These are phyloP conservation scores for Mycosphaerella sp. DNA, from an alignment of 2,329 filamentous ascomycete genomes.

Conservation along the genomic window DNA sequence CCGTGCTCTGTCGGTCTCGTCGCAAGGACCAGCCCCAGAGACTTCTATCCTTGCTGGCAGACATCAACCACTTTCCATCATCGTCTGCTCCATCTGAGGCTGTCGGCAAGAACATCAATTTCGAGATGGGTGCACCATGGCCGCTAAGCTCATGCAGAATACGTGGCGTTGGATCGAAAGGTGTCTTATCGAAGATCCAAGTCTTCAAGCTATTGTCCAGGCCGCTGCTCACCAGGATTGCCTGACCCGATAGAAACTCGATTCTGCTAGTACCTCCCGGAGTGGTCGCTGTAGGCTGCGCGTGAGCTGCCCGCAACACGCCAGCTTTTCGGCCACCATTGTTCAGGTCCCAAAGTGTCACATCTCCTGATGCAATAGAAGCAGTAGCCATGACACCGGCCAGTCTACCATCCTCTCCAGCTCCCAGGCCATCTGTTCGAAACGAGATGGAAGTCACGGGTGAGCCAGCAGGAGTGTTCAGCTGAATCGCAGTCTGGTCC, in stretches of 20 bases:
- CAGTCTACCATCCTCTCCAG: slow-evolving; percentile 76
- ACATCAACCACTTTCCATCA: slow-evolving; percentile 88
- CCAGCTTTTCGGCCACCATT: slow-evolving; percentile 79
- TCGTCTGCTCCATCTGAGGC: slow-evolving; percentile 85
- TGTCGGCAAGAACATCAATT: slow-evolving; percentile 75
- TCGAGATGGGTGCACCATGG: slow-evolving; percentile 78
- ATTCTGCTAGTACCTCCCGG: slow-evolving; percentile 76
- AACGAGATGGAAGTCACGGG: slow-evolving; percentile 81
- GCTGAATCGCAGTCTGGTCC: slow-evolving; percentile 61
- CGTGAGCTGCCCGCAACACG: slow-evolving; percentile 80
- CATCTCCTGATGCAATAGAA: slow-evolving; percentile 69
- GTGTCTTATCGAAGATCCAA: slow-evolving; percentile 92
- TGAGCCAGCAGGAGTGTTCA: slow-evolving; percentile 52
- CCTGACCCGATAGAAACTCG: slow-evolving; percentile 84
- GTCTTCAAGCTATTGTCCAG: slow-evolving; percentile 90
- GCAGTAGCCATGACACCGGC: slow-evolving; percentile 93
- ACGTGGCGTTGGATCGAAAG: slow-evolving; percentile 79
- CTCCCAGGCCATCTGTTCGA: slow-evolving; percentile 79
- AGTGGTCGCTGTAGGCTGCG: slow-evolving; percentile 64
- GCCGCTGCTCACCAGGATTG: slow-evolving; percentile 82
- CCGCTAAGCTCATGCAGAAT: slow-evolving; percentile 81
- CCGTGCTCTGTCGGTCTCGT: slow-evolving; percentile 85
- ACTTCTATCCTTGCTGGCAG: slow-evolving; percentile 80
- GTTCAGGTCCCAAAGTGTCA: slow-evolving; percentile 96
- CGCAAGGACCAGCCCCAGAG: slow-evolving; percentile 96